Percentiles rank a stretch among this genome's conserved stretches.
phyloP scores from a whole-genome alignment of 129 eudicot genomes.

The Arctium minus region DNA sequence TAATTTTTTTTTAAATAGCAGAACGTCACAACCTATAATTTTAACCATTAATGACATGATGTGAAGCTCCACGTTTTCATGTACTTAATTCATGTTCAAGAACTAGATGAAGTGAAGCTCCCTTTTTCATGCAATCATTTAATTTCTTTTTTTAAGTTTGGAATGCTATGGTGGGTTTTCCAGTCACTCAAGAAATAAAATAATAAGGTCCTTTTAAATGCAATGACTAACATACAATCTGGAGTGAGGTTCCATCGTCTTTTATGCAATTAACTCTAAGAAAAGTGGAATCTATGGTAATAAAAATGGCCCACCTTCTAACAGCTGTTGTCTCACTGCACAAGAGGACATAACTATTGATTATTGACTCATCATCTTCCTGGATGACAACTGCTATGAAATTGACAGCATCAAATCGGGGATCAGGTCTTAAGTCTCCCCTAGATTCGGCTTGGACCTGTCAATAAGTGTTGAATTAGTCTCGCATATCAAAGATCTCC shows the following conservation, averaged over 20 bases:
- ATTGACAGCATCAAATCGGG: constrained; percentile 80
- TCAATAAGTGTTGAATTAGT: constrained; percentile 14
- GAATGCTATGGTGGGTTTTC: neutral
- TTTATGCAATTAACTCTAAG: neutral
- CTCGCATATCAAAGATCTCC: constrained; percentile 3
- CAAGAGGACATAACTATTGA: constrained; percentile 53
- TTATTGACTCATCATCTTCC: constrained; percentile 54
- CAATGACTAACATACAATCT: neutral
- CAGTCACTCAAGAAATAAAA: constrained; percentile 8
- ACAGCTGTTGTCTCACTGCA: constrained; percentile 36
- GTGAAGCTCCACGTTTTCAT: constrained; percentile 1
- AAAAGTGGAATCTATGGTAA: neutral
- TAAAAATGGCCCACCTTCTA: constrained; percentile 37
- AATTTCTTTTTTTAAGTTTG: neutral
- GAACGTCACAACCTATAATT: neutral
- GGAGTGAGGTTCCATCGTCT: constrained; percentile 8
- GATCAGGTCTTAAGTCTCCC: constrained; percentile 87
- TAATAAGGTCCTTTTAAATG: neutral
- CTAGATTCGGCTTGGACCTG: constrained; percentile 90
- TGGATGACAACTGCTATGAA: constrained; percentile 57
- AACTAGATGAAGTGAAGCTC: constrained; percentile 4
- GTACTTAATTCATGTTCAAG: neutral
- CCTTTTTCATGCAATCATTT: neutral
- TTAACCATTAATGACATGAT: neutral
- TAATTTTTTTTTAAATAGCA: neutral